Evolutionary conservation across 352 stramenopile genomes (phyloP).

Genomic region (Chrysophaeum taylorii): DNA sequence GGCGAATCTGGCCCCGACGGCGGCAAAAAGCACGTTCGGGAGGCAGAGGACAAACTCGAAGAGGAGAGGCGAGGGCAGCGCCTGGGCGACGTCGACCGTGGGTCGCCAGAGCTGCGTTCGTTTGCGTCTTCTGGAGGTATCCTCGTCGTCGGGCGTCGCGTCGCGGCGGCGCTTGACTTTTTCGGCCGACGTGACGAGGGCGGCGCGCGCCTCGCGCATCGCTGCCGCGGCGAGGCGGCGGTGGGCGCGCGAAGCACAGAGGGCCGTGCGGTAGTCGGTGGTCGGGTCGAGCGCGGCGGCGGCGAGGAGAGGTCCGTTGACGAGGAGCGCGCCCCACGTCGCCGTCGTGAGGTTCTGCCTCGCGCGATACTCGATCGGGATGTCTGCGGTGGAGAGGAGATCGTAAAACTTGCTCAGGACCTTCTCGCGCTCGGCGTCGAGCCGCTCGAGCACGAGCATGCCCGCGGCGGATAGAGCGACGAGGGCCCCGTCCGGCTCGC

Average conservation of each 20-base stretch:
- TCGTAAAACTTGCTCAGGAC: constrained; percentile 6
- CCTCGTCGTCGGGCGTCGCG: neutral
- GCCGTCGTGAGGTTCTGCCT: neutral
- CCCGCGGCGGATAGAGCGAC: neutral
- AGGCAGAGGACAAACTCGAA: neutral
- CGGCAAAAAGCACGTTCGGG: neutral
- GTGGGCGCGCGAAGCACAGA: neutral
- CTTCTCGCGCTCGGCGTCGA: neutral
- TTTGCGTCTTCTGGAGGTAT: neutral
- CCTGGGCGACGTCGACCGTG: neutral
- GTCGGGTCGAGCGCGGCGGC: neutral
- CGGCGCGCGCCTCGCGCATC: neutral
- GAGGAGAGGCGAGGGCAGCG: neutral
- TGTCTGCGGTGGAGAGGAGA: neutral
- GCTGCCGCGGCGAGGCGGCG: neutral
- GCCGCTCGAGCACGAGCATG: neutral
- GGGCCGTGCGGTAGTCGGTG: neutral
- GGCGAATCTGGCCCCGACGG: neutral
- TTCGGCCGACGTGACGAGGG: neutral
- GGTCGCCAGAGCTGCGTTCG: neutral
- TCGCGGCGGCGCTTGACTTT: neutral
- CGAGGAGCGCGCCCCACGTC: neutral
- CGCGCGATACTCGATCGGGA: neutral
- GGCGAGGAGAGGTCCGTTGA: constrained; percentile 5
- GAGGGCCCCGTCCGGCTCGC: neutral